Base-by-base conservation (phyloP, 2,329 filamentous ascomycete genomes). In the Clarireedia sp. region DNA sequence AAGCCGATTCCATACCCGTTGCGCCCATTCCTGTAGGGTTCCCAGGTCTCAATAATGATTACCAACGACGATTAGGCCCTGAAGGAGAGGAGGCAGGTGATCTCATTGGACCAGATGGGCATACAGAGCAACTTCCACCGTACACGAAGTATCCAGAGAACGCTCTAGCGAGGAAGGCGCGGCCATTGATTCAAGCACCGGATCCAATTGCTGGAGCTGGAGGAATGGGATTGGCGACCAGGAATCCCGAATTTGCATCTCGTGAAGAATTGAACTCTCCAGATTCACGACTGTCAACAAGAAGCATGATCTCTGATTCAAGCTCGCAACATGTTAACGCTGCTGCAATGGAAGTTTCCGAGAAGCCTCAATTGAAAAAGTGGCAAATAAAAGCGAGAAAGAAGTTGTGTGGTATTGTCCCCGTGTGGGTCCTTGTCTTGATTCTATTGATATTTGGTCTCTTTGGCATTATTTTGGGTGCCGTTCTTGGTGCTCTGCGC, bases 101-200 rank as follows among this genome's bases (percentile, higher is more conserved):
- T 68, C 82, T 96, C 53, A 86, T 96, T 51, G 90, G 90, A 1
- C 88, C 87, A 0, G 83, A 95, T 65, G 91, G 91, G 1, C 90
- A 96, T 67, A 86, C 87, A 1, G 92, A 97, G 70, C 89, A 95
- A 69, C 74, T 96, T 17, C 92, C 92, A 12, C 92, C 92, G 0
- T 97, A 97, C 68, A 89, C 89, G 14, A 80, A 90, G 68, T 96
- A 95, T 70, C 89, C 91, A 2, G 88, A 95, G 51, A 86, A 89
- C 55, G 75, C 75, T 0, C 85, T 72, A 70, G 79, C 67, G 67
- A 80, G 70, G 75, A 90, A 80, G 65, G 70, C 73, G 48, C 62
- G 69, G 36, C 52, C 46, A 33, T 61, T 67, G n/a, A 64, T 62
- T 49, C 57, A 63, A 44, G 47, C 64, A 21, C 48, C 64, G 14